Conservation (phyloP, 176 grass and related monocot genomes). For the Lolium rigidum region DNA sequence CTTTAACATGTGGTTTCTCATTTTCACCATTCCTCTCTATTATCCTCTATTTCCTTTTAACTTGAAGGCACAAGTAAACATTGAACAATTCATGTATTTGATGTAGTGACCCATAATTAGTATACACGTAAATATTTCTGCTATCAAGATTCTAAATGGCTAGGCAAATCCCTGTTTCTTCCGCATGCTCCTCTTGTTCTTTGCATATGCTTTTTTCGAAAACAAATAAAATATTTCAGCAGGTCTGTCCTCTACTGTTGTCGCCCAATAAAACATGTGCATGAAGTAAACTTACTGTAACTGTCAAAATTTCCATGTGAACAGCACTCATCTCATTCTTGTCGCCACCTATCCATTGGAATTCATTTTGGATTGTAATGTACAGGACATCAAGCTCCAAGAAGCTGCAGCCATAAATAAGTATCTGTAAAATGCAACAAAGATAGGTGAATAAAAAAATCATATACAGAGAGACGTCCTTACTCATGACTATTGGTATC, state of each 20-base stretch:
- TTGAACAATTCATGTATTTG: conserved; percentile 16
- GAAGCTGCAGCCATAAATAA: conserved; percentile 66
- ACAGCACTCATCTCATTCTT: conserved; percentile 86
- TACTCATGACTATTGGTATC: conserved; percentile 83
- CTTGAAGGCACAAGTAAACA: conserved; percentile 21
- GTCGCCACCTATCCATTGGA: conserved; percentile 89
- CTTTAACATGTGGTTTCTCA: background rate
- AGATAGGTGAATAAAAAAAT: conserved; percentile 32
- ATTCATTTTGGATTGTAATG: conserved; percentile 87
- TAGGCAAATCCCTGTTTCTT: conserved; percentile 27
- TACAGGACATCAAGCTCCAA: conserved; percentile 92
- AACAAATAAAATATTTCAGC: conserved; percentile 28
- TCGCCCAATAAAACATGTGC: conserved; percentile 33
- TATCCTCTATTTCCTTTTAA: background rate
- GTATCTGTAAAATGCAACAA: conserved; percentile 34
- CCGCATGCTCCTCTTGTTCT: conserved; percentile 18
- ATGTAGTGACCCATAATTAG: conserved; percentile 31
- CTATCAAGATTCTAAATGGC: conserved; percentile 27
- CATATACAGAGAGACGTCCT: conserved; percentile 39
- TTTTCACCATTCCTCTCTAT: conserved; percentile 19
- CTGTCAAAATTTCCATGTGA: conserved; percentile 78
- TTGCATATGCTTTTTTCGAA: background rate
- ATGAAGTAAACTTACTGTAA: conserved; percentile 62
- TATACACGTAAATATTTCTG: conserved; percentile 12
- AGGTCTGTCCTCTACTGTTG: background rate